A percentile compares a stretch with the other conserved stretches of the same genome.
phyloP scores from a whole-genome alignment of 257 asterid species.

The Solanum neorickii region DNA sequence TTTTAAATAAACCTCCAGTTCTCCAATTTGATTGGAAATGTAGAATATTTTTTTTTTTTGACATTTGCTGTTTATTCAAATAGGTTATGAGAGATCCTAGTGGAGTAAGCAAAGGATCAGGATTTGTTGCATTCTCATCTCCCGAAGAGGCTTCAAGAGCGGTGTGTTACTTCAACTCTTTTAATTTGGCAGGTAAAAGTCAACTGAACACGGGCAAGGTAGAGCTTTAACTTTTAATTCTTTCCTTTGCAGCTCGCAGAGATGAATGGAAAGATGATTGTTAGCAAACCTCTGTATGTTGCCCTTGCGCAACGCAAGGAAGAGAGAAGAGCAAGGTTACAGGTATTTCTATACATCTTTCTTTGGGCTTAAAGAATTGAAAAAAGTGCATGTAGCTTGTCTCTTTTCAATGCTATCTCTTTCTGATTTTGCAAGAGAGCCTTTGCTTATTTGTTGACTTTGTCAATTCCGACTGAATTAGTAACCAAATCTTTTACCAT shows the following conservation, averaged over 20 bases:
- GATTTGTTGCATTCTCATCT: constrained; percentile 89
- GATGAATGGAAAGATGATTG: constrained; percentile 84
- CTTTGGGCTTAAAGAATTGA: neutral
- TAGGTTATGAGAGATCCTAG: constrained; percentile 90
- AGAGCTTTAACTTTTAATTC: neutral
- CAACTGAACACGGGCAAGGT: neutral
- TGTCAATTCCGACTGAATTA: neutral
- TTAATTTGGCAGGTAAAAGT: neutral
- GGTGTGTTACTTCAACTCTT: constrained; percentile 22
- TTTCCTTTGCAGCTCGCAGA: constrained; percentile 45
- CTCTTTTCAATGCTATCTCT: neutral
- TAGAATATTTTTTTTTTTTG: neutral
- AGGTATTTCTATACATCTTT: constrained; percentile 32
- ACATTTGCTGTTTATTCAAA: neutral
- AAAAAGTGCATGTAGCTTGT: neutral
- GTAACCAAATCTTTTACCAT: neutral
- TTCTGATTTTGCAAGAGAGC: neutral
- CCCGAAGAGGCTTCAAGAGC: constrained; percentile 91
- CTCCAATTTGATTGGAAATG: neutral
- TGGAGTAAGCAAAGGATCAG: constrained; percentile 89
- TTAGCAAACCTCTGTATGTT: constrained; percentile 79
- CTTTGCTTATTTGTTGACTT: neutral
- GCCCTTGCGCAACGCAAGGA: constrained; percentile 94
- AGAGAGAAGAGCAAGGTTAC: constrained; percentile 80
- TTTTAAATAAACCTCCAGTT: neutral